Base-by-base conservation (phyloP, 768 basidiomycete species). In the Kwoniella botswanensis region DNA sequence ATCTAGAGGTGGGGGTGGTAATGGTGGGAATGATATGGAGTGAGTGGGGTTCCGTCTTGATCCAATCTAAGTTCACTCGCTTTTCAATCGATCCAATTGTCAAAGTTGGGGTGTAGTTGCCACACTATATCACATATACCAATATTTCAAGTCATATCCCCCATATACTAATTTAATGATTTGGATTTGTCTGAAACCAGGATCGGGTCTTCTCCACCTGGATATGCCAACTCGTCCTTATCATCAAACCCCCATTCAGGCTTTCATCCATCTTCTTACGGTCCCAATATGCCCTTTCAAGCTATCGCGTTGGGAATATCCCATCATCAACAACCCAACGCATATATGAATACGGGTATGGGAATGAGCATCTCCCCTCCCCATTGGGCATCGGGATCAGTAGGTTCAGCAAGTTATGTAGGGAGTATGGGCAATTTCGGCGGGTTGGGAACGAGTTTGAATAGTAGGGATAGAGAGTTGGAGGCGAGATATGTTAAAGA, bases 401-500 rank as follows among this genome's bases (percentile, higher is more conserved):
- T 63, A 21, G 70, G 71, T 17, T 64, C 68, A 0, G 74, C 76
- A 24, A 74, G 77, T 43, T 76, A 67, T 56, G 79, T 74, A 7
- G 79, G 78, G 10, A 74, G 72, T 57, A 53, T 78, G 18, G 78
- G 76, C 9, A 76, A 74, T 41, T 73, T 73, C 58, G 72, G 35
- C 35, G 35, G 35, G 35, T 35, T 35, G 35, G 35, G 72, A 5
- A 73, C 67, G 12, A 69, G 68, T 55, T n/a, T 73, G 50, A 60
- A 64, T 50, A 68, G 71, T 35, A 56, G 79, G 26, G 78, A 79
- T 59, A 65, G 82, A 52, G 76, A 83, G 66, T 58, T 83, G 65
- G 82, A 83, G 63, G 80, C 81, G 26, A 72, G 70, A 56, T 83
- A 79, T 65, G 81, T 81, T 7, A 70, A 73, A 55, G 80, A 82